Evolutionary conservation across 2,329 filamentous ascomycete species (phyloP).

Genomic region (Nemania sp.): DNA sequence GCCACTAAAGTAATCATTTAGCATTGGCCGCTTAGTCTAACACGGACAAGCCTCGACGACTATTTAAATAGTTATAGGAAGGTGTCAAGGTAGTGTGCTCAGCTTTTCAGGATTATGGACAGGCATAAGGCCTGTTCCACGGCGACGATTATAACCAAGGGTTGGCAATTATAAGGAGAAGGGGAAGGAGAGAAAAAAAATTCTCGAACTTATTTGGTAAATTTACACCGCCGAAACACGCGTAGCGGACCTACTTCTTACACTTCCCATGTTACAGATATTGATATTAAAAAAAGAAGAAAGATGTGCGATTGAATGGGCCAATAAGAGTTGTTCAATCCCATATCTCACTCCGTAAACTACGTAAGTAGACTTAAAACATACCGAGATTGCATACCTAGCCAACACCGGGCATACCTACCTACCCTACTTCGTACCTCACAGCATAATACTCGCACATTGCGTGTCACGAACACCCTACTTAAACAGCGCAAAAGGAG

Average conservation of each 20-base stretch:
- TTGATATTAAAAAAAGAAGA: too few relatives aligned
- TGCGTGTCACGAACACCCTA: too few relatives aligned
- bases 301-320: neutral
- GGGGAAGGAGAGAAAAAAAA: too few relatives aligned
- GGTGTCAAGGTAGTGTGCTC: constrained; percentile 2
- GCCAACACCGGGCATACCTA: neutral
- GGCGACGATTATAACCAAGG: too few relatives aligned
- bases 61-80: constrained; percentile 8
- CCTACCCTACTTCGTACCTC: too few relatives aligned
- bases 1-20: neutral
- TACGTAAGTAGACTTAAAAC: constrained; percentile 1
- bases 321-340: constrained; percentile 4
- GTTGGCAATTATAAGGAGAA: too few relatives aligned
- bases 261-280: too few relatives aligned
- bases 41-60: neutral
- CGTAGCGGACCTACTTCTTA: too few relatives aligned
- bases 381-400: neutral
- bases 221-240: too few relatives aligned
- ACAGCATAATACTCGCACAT: too few relatives aligned
- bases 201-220: too few relatives aligned
- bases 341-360: neutral
- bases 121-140: neutral
- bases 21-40: neutral
- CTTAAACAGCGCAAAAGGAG: too few relatives aligned
- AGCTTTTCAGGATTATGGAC: neutral